These are phyloP conservation scores for Penicillium sp. DNA, from an alignment of 2,329 filamentous ascomycete species.

Conservation along the genomic window DNA sequence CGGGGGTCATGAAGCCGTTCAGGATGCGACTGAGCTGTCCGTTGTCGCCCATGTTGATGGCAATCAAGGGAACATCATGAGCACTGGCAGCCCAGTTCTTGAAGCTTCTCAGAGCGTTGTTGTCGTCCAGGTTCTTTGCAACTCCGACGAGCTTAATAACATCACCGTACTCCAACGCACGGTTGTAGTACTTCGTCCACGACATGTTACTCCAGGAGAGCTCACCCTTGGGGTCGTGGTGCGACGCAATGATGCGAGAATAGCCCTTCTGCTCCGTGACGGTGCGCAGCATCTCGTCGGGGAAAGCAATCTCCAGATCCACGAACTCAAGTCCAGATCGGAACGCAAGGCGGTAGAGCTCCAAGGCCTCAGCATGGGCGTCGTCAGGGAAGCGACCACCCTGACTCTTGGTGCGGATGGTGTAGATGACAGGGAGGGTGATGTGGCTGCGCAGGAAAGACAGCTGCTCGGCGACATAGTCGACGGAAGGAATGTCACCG, in stretches of 20 bases:
- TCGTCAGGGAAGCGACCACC: conserved; percentile 80
- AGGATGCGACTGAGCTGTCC: conserved; percentile 85
- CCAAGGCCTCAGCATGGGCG: conserved; percentile 59
- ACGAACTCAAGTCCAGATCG: conserved; percentile 84
- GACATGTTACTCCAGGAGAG: conserved; percentile 87
- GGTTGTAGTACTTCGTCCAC: conserved; percentile 85
- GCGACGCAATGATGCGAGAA: conserved; percentile 84
- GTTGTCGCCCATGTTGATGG: conserved; percentile 83
- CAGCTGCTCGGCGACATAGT: conserved; percentile 74
- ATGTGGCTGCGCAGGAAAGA: conserved; percentile 65
- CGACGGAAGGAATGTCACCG: conserved; percentile 53
- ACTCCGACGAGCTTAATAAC: conserved; percentile 88
- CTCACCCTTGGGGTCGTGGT: conserved; percentile 72
- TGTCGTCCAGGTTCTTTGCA: conserved; percentile 69
- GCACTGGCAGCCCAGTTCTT: conserved; percentile 63
- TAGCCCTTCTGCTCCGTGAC: conserved; percentile 61
- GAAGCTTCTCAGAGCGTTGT: conserved; percentile 75
- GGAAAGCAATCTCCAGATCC: conserved; percentile 82
- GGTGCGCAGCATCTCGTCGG: conserved; percentile 60
- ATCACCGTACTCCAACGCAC: conserved; percentile 79
- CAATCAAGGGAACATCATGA: conserved; percentile 73
- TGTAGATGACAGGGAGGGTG: conserved; percentile 79
- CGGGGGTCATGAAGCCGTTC: conserved; percentile 88
- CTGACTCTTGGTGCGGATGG: conserved; percentile 73
- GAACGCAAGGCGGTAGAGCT: conserved; percentile 68